Base-by-base conservation (phyloP, 2,329 filamentous ascomycete species). In the Didymella keratinophila region DNA sequence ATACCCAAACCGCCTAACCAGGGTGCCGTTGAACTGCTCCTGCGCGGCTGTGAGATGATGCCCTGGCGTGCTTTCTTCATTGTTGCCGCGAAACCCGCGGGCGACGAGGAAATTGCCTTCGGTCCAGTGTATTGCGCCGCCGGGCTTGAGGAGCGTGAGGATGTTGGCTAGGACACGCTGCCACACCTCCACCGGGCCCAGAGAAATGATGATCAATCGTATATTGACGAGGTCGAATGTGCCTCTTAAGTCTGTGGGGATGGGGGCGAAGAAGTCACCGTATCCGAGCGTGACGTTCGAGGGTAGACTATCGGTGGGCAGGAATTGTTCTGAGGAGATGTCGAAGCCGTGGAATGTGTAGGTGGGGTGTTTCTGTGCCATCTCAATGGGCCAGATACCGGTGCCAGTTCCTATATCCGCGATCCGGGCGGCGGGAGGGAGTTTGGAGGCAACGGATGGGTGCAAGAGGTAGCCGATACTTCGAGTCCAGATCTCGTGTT, bases 391-490 rank as follows among this genome's bases (percentile, higher is more conserved):
- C 71, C 71, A 75, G 44, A 74, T 71, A 16, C 71, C 71, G 0
- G 71, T 74, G 0, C 72, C 72, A 10, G 67, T 69, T 21, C 67
- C 71, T 43, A 75, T 49, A 51, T 75, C 72, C 44, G 71, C 71
- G 45, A 75, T 71, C 2, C 63, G 61, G 5, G 71, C 69, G 37
- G 67, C 61, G 8, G 50, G 25, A 11, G 70, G 69, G 0, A 72
- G 64, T 1, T 9, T 56, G 0, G 45, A 4, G 5, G 63, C 32
- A 10, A 72, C 61, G 3, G 65, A 64, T 16, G 69, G 67, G 49
- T 68, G 70, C 1, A 74, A 57, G 1, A 71, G 65, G 56, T 72
- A 74, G 4, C 68, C 67, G 47, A 72, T 72, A 34, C 51, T 61
- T 30, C 66, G 71, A 5, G 69, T 69, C 67, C 69, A 74, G 5